These are phyloP conservation scores for Graphilbum ipis-grandicollis DNA, from an alignment of 2,329 filamentous ascomycete genomes.

Conservation along the genomic window DNA sequence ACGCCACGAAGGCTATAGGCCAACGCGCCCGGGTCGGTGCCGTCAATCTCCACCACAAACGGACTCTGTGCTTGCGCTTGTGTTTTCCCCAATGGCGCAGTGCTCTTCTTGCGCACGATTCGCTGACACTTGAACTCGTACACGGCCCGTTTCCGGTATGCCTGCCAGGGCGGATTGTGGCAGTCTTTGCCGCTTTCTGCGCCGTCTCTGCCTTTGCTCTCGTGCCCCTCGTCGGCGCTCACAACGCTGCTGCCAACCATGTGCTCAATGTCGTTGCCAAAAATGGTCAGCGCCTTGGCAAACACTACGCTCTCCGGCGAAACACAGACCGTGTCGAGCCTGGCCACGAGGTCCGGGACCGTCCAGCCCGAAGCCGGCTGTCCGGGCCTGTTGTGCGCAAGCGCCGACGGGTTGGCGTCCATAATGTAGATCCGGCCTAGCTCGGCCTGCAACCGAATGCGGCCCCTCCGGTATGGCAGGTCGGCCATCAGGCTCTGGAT, in stretches of 20 bases:
- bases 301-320: conserved; percentile 10
- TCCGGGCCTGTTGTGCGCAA: conserved; percentile 11
- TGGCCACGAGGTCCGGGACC: conserved; percentile 4
- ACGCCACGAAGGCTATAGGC: conserved; percentile 11
- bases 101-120: not conserved
- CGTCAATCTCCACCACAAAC: conserved; percentile 12
- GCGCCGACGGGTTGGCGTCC: conserved; percentile 6
- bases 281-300: conserved; percentile 13
- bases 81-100: not conserved
- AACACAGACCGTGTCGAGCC: conserved; percentile 7
- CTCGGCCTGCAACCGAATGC: conserved; percentile 12
- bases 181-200: not conserved
- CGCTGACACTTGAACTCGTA: conserved; percentile 11
- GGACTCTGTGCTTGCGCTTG: conserved; percentile 1
- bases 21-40: conserved; percentile 5
- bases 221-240: not conserved
- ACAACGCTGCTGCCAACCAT: not conserved
- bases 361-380: conserved; percentile 12
- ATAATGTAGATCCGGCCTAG: conserved; percentile 14
- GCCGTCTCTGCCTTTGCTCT: not conserved
- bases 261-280: conserved; percentile 10
- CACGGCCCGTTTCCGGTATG: conserved; percentile 8
- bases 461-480: conserved; percentile 10
- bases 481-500: conserved; percentile 6
- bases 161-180: conserved; percentile 1